Conservation (phyloP, 345 rosid species). For the Eucalyptus grandis region DNA sequence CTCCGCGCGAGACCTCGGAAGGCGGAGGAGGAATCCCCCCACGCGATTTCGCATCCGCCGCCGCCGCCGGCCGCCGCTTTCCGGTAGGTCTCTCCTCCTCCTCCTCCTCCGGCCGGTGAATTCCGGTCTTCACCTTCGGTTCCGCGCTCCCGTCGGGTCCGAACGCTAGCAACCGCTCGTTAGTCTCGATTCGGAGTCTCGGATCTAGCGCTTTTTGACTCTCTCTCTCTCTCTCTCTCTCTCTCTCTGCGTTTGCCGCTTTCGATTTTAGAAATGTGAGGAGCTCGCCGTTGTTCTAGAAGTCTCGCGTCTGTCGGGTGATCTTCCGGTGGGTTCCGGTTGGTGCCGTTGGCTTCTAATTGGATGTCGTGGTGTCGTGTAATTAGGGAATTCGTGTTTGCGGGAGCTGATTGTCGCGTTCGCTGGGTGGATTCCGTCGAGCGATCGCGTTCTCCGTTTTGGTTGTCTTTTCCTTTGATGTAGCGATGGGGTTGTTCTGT, state of each 20-base stretch:
- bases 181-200: neutral
- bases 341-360: neutral
- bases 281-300: neutral
- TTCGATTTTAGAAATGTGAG: neutral
- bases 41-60: neutral
- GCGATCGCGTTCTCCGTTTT: neutral
- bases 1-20: neutral
- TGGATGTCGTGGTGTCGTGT: neutral
- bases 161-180: neutral
- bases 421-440: neutral
- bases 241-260: neutral
- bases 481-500: neutral
- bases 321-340: neutral
- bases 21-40: neutral
- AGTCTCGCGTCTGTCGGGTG: neutral
- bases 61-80: neutral
- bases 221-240: neutral
- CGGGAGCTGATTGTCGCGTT: neutral
- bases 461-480: neutral
- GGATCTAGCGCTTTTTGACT: neutral
- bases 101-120: neutral
- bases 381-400: neutral
- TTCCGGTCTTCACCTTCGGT: neutral
- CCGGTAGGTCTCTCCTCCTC: neutral
- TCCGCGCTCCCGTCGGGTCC: neutral